Evolutionary conservation across 2,329 filamentous ascomycete species (phyloP).

Genomic region (Sporothrix mexicana): DNA sequence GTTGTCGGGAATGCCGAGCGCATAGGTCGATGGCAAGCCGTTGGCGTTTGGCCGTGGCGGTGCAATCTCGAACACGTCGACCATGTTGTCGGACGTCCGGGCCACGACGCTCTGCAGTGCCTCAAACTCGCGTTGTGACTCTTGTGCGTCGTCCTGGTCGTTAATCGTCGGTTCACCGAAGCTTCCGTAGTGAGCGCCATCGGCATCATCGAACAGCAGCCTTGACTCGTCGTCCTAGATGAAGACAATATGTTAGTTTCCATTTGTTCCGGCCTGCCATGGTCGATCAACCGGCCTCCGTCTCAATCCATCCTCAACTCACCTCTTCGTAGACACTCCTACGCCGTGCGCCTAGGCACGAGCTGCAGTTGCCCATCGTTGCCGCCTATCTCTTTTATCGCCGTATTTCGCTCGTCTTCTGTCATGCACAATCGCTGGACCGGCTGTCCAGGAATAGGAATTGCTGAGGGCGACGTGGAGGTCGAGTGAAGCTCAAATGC

Average conservation of each 20-base stretch:
- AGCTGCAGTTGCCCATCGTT: conserved; percentile 65
- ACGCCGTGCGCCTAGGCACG: conserved; percentile 61
- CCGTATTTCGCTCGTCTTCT: not conserved
- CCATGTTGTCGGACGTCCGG: conserved; percentile 69
- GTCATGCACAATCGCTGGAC: not conserved
- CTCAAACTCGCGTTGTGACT: conserved; percentile 68
- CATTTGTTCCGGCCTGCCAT: no score
- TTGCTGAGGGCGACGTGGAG: not conserved
- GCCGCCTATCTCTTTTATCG: not conserved
- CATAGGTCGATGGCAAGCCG: conserved; percentile 50
- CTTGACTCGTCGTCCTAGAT: conserved; percentile 62
- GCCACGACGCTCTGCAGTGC: conserved; percentile 68
- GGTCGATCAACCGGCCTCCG: no score
- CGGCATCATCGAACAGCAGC: conserved; percentile 66
- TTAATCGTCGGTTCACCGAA: conserved; percentile 63
- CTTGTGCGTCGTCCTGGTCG: conserved; percentile 64
- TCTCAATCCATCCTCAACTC: conserved; percentile 35
- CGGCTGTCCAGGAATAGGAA: not conserved
- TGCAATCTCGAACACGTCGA: conserved; percentile 70
- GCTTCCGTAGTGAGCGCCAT: conserved; percentile 65
- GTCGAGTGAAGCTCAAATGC: not conserved
- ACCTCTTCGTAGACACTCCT: conserved; percentile 63
- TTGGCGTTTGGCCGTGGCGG: conserved; percentile 54
- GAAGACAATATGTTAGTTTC: not conserved
- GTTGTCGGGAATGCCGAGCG: conserved; percentile 61